A percentile compares a stretch with the other conserved stretches of the same genome.
Evolutionary conservation across 495 filamentous ascomycete species (phyloP).

Genomic region (Lophium mytilinum): DNA sequence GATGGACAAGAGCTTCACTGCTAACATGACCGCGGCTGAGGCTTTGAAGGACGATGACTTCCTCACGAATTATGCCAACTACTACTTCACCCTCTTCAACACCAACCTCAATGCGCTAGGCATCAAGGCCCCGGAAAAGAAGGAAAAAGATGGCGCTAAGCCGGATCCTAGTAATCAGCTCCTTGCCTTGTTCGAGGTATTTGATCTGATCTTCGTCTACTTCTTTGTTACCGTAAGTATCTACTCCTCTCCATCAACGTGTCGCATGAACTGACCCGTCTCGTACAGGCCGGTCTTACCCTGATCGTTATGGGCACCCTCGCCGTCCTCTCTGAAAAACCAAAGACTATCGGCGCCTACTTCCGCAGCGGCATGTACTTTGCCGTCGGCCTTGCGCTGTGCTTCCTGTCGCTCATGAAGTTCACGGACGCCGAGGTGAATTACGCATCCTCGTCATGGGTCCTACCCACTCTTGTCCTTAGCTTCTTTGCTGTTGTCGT

Average conservation of each 20-base stretch:
- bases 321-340: conserved; percentile 27
- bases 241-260: neutral
- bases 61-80: too few species aligned
- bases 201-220: conserved; percentile 35
- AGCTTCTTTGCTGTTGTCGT: conserved; percentile 12
- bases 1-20: neutral
- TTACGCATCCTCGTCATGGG: conserved; percentile 7
- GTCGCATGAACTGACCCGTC: neutral
- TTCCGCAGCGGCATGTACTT: conserved; percentile 12
- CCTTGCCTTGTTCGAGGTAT: conserved; percentile 28
- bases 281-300: conserved; percentile 33
- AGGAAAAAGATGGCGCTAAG: conserved; percentile 6
- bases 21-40: too few species aligned
- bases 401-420: conserved; percentile 9
- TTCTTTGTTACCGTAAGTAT: conserved; percentile 34
- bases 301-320: conserved; percentile 38
- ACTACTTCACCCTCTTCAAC: neutral
- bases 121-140: conserved; percentile 27
- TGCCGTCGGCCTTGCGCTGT: conserved; percentile 13
- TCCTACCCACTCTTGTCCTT: conserved; percentile 19
- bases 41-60: too few species aligned
- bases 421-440: neutral
- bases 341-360: conserved; percentile 1
- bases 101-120: conserved; percentile 31
- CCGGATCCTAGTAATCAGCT: conserved; percentile 13